Percentiles rank a stretch among this genome's conserved stretches.
These are phyloP conservation scores for Cryptococcus maquisensis DNA, from an alignment of 1,284 basidiomycete genomes.

Conservation along the genomic window DNA sequence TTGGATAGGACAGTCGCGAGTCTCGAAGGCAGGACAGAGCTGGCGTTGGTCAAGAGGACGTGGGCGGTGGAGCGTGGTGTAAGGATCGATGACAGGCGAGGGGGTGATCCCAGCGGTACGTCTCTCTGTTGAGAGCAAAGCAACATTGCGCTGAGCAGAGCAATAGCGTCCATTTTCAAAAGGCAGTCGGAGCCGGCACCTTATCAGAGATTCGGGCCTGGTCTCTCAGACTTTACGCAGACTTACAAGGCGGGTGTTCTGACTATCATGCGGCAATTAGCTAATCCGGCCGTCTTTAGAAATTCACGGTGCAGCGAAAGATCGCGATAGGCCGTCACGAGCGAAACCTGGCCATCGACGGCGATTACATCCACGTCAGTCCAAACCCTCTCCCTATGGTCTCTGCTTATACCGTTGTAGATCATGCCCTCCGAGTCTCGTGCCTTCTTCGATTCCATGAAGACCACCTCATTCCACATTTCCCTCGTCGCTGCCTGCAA, in stretches of 20 bases:
- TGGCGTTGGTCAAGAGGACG: constrained; percentile 74
- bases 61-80: constrained; percentile 63
- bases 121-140: constrained; percentile 4
- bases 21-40: constrained; percentile 77
- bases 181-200: constrained; percentile 69
- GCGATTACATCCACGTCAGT: constrained; percentile 85
- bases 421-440: constrained; percentile 83
- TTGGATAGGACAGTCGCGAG: constrained; percentile 93
- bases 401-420: constrained; percentile 49
- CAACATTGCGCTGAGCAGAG: neutral
- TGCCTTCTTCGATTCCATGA: constrained; percentile 79
- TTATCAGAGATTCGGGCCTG: constrained; percentile 55
- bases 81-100: constrained; percentile 49
- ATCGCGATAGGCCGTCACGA: constrained; percentile 89
- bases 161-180: constrained; percentile 82
- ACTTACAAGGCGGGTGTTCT: constrained; percentile 67
- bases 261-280: neutral
- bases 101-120: constrained; percentile 83
- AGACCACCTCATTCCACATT: constrained; percentile 89
- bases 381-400: neutral
- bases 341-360: constrained; percentile 87
- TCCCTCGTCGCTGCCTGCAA: constrained; percentile 79
- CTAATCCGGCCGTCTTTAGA: constrained; percentile 51
- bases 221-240: constrained; percentile 53
- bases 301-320: constrained; percentile 91